Conservation (phyloP, 305 asterid genomes). For the Salvia sclarea region DNA sequence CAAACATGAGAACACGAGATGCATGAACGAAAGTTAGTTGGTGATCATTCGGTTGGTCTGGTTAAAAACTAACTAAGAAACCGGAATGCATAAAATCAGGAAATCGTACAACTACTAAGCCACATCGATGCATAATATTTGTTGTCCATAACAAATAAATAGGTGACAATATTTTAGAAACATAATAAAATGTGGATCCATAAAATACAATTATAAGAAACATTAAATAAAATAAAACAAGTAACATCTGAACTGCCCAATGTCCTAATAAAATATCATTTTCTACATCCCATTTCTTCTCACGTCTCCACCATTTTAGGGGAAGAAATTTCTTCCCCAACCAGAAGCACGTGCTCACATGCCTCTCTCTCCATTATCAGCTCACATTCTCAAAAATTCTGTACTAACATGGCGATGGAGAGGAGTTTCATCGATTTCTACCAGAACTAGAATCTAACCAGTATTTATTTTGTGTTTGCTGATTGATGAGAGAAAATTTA, state of each 20-base stretch:
- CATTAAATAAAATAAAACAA: not conserved
- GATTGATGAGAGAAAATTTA: not conserved
- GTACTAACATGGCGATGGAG: not conserved
- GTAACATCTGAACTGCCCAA: constrained; percentile 25
- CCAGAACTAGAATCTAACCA: too few species aligned
- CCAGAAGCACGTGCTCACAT: constrained; percentile 28
- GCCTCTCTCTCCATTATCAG: not conserved
- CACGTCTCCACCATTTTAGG: constrained; percentile 21
- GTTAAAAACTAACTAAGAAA: not conserved
- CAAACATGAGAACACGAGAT: not conserved
- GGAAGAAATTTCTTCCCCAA: constrained; percentile 3
- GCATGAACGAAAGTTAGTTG: not conserved
- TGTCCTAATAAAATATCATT: not conserved
- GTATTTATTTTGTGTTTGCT: not conserved
- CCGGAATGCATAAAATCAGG: not conserved
- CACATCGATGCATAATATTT: not conserved
- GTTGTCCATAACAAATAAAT: too few species aligned
- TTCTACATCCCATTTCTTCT: constrained; percentile 31
- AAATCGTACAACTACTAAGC: not conserved
- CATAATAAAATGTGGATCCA: not conserved
- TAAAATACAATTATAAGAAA: constrained; percentile 7
- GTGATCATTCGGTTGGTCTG: not conserved
- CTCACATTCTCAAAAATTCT: not conserved
- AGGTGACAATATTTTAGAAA: not conserved
- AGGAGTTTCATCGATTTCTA: not conserved